Base-by-base conservation (phyloP, 2,329 filamentous ascomycete genomes). In the Fusarium mexicanum region DNA sequence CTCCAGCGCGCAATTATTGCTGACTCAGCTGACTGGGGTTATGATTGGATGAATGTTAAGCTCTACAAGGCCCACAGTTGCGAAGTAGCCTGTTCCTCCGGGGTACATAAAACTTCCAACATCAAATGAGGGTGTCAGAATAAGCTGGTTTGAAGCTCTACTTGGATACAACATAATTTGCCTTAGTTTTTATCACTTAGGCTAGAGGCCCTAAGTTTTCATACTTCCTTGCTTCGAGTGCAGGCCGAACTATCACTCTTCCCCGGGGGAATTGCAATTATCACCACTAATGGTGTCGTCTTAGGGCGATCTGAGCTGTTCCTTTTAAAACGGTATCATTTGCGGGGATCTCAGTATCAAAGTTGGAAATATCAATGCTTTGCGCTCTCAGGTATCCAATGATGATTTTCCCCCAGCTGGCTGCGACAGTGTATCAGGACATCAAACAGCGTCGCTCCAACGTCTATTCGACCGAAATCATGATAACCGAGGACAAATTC, bases 21-120 rank as follows among this genome's bases (percentile, higher is more conserved):
- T 78, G 76, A 78, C 75, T 78, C 76, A 78, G 65, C 11, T 0
- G 5, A 6, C 2, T 5, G 3, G 33, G 50, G 10, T 41, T 44
- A 7, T 77, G 29, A 76, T 78, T 78, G 76, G 76, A 7, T 14
- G 4, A 16, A 1, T 5, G 6, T 2, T 3, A 10, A 33, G 47
- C 69, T 62, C 22, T n/a, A 2, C 4, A 2, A 17, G 51, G 16
- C 47, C 72, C 72, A 74, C 43, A 72, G 33, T 63, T 59, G 20
- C 20, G 38, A 26, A n/a, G 20, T 22, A 29, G 26, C 44, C 24
- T 14, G 46, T 29, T 22, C 9, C 26, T 29, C 13, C 4, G 20
- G 26, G 13, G 26, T 3, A n/a, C 10, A 31, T 31, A 12, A 48
- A 48, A n/a, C 46, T 8, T 31, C 46, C 7, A 20, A 48, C 26